Evolutionary conservation across 148 eudicot genomes (phyloP).

Genomic region (Agrostemma githago): DNA sequence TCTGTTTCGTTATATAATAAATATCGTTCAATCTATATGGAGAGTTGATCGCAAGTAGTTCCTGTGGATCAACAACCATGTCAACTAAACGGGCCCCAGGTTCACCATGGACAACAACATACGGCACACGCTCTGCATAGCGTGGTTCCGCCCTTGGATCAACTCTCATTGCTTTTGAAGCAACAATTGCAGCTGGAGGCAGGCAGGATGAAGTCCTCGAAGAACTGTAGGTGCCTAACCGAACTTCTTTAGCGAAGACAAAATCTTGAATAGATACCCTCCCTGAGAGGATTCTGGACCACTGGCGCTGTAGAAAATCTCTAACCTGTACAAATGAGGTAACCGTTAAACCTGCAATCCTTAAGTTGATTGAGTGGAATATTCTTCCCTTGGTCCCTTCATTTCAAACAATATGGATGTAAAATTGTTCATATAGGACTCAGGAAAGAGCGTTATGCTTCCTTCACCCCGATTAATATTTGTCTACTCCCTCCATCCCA

Average conservation of each 20-base stretch:
- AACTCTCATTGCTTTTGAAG: constrained; percentile 76
- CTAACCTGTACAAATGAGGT: constrained; percentile 46
- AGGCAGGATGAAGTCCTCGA: constrained; percentile 56
- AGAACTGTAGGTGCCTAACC: constrained; percentile 79
- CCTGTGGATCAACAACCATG: constrained; percentile 87
- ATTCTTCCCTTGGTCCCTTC: neutral
- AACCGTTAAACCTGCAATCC: neutral
- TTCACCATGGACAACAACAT: constrained; percentile 93
- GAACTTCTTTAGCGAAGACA: constrained; percentile 94
- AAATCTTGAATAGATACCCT: constrained; percentile 80
- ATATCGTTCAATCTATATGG: constrained; percentile 73
- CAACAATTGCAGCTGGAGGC: constrained; percentile 95
- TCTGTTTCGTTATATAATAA: constrained; percentile 87
- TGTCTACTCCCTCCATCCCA: neutral
- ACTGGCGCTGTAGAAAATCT: constrained; percentile 71
- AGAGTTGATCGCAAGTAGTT: constrained; percentile 61
- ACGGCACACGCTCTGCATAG: constrained; percentile 78
- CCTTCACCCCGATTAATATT: neutral
- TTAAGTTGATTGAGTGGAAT: neutral
- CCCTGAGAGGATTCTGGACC: constrained; percentile 80
- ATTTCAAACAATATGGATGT: neutral
- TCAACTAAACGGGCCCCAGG: constrained; percentile 92
- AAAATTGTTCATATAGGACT: neutral
- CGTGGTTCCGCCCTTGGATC: constrained; percentile 98
- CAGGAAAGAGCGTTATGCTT: neutral